Evolutionary conservation across 2,329 filamentous ascomycete genomes (phyloP).

Genomic region (Fusarium buharicum): DNA sequence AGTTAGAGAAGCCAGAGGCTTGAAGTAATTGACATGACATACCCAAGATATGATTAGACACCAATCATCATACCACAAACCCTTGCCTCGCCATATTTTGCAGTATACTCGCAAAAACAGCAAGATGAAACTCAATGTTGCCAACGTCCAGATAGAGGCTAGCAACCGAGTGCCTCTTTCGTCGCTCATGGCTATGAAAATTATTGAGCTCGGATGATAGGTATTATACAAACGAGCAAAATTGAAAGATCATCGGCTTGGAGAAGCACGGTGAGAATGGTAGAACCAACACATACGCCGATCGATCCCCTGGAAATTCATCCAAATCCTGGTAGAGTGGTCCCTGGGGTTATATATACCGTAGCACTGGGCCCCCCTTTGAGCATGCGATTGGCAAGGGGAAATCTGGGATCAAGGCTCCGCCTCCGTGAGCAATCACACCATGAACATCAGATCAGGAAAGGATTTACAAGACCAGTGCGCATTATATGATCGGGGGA

Average conservation of each 20-base stretch:
- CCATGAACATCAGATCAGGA: conserved; percentile 24
- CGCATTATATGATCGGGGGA: not conserved
- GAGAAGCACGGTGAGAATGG: not conserved
- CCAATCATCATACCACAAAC: conserved; percentile 54
- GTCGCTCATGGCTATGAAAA: conserved; percentile 12
- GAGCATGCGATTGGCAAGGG: not conserved
- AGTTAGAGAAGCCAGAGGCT: not conserved
- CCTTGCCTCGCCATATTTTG: conserved; percentile 50
- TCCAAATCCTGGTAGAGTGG: conserved; percentile 13
- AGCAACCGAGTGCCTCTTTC: conserved; percentile 46
- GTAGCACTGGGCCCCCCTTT: not conserved
- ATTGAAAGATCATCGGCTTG: conserved; percentile 3
- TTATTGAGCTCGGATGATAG: not conserved
- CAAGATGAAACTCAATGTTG: conserved; percentile 38
- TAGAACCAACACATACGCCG: conserved; percentile 9
- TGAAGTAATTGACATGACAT: conserved; percentile 26
- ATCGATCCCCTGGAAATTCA: conserved; percentile 30
- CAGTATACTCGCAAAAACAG: conserved; percentile 51
- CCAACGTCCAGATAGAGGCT: conserved; percentile 48
- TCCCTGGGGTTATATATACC: conserved; percentile 25
- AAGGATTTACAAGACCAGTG: conserved; percentile 29
- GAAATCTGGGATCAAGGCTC: conserved; percentile 6
- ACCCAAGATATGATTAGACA: conserved; percentile 51
- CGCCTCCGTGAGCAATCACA: conserved; percentile 8
- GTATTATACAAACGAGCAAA: not conserved